Percentiles rank a stretch among this genome's conserved stretches.
Conservation (phyloP, 306 rosid species). For the Purshia tridentata region DNA sequence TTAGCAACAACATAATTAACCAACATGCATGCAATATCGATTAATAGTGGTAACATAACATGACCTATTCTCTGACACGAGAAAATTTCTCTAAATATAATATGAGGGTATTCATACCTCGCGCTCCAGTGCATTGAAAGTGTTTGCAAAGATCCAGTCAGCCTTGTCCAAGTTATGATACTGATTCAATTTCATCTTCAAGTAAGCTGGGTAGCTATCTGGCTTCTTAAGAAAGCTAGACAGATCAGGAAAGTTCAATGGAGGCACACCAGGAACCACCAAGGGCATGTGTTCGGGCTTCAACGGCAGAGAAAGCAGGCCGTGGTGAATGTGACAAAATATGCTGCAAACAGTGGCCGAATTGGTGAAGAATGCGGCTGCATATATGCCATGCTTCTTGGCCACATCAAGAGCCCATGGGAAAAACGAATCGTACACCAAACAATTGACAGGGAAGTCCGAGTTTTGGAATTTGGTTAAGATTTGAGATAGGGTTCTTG, state of each 20-base stretch:
- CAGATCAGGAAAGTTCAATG: constrained; percentile 38
- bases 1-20: background rate
- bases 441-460: constrained; percentile 20
- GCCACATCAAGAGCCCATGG: constrained; percentile 37
- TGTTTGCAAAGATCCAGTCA: constrained; percentile 56
- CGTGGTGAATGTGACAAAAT: constrained; percentile 18
- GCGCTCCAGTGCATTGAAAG: constrained; percentile 50
- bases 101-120: constrained; percentile 24
- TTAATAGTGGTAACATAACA: too few species aligned
- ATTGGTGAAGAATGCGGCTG: constrained; percentile 41
- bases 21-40: background rate
- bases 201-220: constrained; percentile 53
- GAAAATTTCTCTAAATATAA: too few species aligned
- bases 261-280: constrained; percentile 49
- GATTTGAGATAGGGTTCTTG: constrained; percentile 14
- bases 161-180: constrained; percentile 48
- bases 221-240: constrained; percentile 58
- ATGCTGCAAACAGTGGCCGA: constrained; percentile 36
- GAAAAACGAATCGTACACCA: constrained; percentile 35
- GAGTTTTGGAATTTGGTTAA: constrained; percentile 3
- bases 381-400: constrained; percentile 24
- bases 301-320: constrained; percentile 33
- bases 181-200: constrained; percentile 61
- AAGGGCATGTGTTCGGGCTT: constrained; percentile 33
- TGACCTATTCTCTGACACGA: too few species aligned